Evolutionary conservation across 106 monocot species (phyloP), one percentile per base, ranked within the genome.

Genomic region (Allium cepa): DNA sequence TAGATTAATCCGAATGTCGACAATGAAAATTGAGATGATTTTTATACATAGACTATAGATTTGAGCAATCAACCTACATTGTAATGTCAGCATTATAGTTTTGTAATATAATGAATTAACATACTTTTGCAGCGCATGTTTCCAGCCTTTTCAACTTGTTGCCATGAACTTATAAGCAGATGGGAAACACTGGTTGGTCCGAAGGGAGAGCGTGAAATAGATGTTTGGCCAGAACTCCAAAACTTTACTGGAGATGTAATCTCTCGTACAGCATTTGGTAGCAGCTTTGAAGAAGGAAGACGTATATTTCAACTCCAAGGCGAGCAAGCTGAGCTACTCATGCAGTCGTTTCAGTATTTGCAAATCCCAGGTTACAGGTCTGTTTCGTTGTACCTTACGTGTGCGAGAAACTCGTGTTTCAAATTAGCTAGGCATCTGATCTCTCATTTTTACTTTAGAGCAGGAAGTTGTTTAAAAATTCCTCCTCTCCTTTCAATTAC

Each of bases 171-270:
- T 26, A 51, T 81, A 13, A 49, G 76, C n/a, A 83, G 78, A 66
- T 84, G 90, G 86, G 62, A 76, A 56, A 47, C 74, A 8, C 28
- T 67, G 36, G 45, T 36, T 27, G 68, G 68, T 46, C 7, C 48
- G 7, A 49, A 69, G 22, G 76, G 76, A 57, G 62, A 56, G 0
- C 79, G 65, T 59, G 86, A 90, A 46, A 11, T 90, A 48, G 83
- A 86, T 79, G 57, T 86, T n/a, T 90, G 86, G 86, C 73, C 79
- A n/a, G 86, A 90, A 14, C 60, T 83, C 11, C 77, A 81, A 69
- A 86, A 69, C 47, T 53, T 90, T 9, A 81, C 80, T 10, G 78
- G 71, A 58, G 86, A 90, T 76, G 78, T 76, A 59, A 90, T 90
- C 50, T 86, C 86, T 15, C 70, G 81, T 17, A 69, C 82, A 3